Conservation (phyloP, 176 grass and related monocot species). For the Tillandsia leiboldiana region DNA sequence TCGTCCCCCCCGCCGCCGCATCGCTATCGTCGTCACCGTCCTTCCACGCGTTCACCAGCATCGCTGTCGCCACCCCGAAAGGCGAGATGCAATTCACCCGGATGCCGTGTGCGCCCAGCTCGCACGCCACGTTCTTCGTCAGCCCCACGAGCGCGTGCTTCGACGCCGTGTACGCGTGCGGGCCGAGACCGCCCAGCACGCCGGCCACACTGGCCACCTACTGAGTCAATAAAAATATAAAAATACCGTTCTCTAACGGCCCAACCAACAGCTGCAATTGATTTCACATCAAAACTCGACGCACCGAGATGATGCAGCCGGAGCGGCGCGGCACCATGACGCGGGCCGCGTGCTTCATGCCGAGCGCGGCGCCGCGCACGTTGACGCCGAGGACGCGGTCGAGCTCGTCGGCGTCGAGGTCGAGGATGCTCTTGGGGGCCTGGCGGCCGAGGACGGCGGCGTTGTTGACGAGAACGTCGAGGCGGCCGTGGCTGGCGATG, state of each 20-base stretch:
- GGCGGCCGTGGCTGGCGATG: slow-evolving; percentile 36
- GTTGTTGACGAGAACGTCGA: slow-evolving; percentile 80
- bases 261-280: too few relatives aligned
- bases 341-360: slow-evolving; percentile 90
- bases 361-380: slow-evolving; percentile 75
- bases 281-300: too few relatives aligned
- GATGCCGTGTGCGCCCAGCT: slow-evolving; percentile 85
- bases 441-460: slow-evolving; percentile 82
- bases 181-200: slow-evolving; percentile 76
- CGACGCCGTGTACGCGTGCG: slow-evolving; percentile 89
- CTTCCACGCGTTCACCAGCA: slow-evolving; percentile 93
- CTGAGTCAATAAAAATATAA: too few relatives aligned
- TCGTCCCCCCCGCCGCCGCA: slow-evolving; percentile 2
- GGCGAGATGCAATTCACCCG: slow-evolving; percentile 97
- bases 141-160: slow-evolving; percentile 96
- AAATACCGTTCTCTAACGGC: too few relatives aligned
- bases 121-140: slow-evolving; percentile 88
- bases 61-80: slow-evolving; percentile 88
- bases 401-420: slow-evolving; percentile 76
- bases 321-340: slow-evolving; percentile 49
- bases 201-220: slow-evolving; percentile 74
- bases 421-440: slow-evolving; percentile 76
- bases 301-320: slow-evolving; percentile 64
- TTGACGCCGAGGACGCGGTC: slow-evolving; percentile 92
- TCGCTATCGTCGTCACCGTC: slow-evolving; percentile 27